These are phyloP conservation scores for Eucalyptus shirleyi DNA, from an alignment of 345 rosid species.

Conservation along the genomic window DNA sequence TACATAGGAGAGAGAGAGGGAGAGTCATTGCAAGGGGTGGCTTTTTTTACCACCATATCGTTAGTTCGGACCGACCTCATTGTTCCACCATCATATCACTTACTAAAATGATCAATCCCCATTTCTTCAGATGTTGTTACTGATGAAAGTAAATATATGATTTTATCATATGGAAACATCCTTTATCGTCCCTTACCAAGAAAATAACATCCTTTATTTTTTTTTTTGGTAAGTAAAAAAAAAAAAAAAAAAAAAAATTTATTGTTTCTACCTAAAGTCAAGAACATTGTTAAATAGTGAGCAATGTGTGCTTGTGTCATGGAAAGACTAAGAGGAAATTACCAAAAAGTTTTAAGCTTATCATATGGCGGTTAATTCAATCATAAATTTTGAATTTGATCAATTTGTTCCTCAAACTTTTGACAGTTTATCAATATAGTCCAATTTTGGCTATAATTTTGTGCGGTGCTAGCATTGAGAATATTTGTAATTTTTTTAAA, in stretches of 20 bases:
- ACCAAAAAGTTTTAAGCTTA: neutral
- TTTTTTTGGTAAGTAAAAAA: no score
- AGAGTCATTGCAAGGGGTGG: no score
- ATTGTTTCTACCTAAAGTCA: neutral
- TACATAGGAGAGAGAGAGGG: no score
- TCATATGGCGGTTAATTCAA: neutral
- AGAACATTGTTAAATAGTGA: neutral
- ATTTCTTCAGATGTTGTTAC: neutral
- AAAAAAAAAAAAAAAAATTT: no score
- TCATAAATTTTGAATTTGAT: neutral
- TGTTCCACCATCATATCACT: neutral
- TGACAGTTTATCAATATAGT: neutral
- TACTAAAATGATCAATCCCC: neutral
- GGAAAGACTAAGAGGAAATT: neutral
- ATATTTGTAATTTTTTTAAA: neutral
- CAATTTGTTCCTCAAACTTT: neutral
- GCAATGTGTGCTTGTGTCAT: neutral
- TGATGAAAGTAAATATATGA: neutral
- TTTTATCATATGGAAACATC: neutral
- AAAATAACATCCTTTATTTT: no score
- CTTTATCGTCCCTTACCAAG: no score
- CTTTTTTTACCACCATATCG: no score
- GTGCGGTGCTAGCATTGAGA: neutral
- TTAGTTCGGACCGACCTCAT: neutral
- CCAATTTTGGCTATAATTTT: neutral